Base-by-base conservation (phyloP, 228 moss, liverwort and hornwort species). In the Sphagnum fallax region DNA sequence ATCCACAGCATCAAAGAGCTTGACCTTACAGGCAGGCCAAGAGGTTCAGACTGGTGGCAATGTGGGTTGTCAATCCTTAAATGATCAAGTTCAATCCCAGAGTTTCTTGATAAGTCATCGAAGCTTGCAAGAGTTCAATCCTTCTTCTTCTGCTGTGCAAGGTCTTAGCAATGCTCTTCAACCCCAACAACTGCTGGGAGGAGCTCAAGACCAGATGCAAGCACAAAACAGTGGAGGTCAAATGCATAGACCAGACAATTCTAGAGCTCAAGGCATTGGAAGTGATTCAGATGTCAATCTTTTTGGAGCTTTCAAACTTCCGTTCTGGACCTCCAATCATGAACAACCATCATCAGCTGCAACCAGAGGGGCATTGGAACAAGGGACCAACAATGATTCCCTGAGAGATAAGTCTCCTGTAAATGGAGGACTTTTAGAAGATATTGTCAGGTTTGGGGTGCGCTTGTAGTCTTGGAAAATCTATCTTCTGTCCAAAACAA, bases 41-140 rank as follows among this genome's bases (percentile, higher is more conserved):
- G 72, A 69, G 16, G 49, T 9, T 10, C 58, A 48, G 9, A 16
- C 58, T 48, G 60, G 72, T 5, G 48, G 67, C 73, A 75, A 74
- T 55, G 55, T 73, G 6, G 65, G 72, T 16, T 67, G 50, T 63
- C 49, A 71, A 1, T 77, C 69, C 15, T 32, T 32, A 32, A 32
- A 32, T 32, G 2, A 32, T 3, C 32, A 32, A 32, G 72, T 70
- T 13, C 74, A 84, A 67, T 32, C 15, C 16, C 51, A 75, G 11
- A 48, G 49, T 5, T 76, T 81, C 14, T 6, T 0, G 60, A 50
- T 4, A 51, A 9, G 55, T 12, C 55, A 55, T 11, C 8, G 72
- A 12, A 49, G 51, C 8, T 6, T 51, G 55, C 55, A 55, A 55
- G 55, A 55, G 55, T 32, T 32, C 32, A 32, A 32, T 32, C 32